Base-by-base conservation (phyloP, 2,329 filamentous ascomycete species). In the Beauveria asiatica region DNA sequence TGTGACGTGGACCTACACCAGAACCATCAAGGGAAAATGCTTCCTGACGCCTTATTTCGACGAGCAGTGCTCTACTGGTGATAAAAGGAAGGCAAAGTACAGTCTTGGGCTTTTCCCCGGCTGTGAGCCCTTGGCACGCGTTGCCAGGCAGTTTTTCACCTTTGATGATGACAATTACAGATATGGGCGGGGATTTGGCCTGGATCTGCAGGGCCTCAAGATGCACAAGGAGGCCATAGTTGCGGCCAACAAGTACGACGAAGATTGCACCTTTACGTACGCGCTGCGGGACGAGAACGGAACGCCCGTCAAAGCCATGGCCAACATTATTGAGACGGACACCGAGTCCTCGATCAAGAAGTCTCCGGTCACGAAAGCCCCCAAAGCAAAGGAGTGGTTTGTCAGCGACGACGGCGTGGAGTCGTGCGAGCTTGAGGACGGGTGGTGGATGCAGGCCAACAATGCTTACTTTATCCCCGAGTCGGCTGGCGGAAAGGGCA, bases 241-340 rank as follows among this genome's bases (percentile, higher is more conserved):
- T 16, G 2, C 1, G 17, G 13, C 45, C 45, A 13, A 27, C 45
- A 48, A 48, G 45, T 48, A 25, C 9, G 45, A 48, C 5, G 45
- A 48, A 17, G 16, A 48, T 7, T 48, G 45, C 23, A 25, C 45
- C 23, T 48, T 48, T 27, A 48, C 45, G 23, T 48, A 48, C 45
- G 21, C 21, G 45, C 23, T 48, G 16, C 45, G 45, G 11, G 45
- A 48, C 45, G 13, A 48, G 11, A 48, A 8, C 8, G 45, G 45
- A 27, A 3, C 0, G 5, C 45, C 45, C 23, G 45, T 48, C 21
- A 27, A 3, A 5, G 45, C 8, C 45, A n/a, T 13, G 45, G 45
- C 45, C n/a, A 48, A 27, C 23, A n/a, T 48, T 8, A 48, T 48
- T 8, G 45, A 48, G 45, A 48, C 5, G 45, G 16, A 17, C 0